These are phyloP conservation scores for Aspergillus candidus DNA, from an alignment of 2,329 filamentous ascomycete genomes.

Conservation along the genomic window DNA sequence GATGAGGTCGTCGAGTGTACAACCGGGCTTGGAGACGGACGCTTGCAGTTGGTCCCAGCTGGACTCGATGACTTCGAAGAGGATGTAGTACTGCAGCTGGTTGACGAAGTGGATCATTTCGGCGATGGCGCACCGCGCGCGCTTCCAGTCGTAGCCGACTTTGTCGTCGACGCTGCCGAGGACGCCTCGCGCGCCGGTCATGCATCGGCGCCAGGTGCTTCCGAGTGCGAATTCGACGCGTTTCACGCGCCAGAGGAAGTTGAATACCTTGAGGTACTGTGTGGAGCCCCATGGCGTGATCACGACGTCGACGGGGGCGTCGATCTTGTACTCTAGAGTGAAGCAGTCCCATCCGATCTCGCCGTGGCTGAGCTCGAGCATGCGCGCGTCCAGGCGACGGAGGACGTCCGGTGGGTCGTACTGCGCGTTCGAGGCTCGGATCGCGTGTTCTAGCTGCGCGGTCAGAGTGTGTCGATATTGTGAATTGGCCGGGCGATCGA, in stretches of 20 bases:
- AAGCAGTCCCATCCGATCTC: slow-evolving; percentile 99
- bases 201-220: slow-evolving; percentile 88
- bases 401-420: slow-evolving; percentile 90
- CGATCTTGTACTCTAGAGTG: slow-evolving; percentile 96
- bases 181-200: slow-evolving; percentile 91
- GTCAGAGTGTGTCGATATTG: slow-evolving; percentile 96
- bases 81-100: slow-evolving; percentile 95
- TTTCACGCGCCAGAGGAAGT: slow-evolving; percentile 97
- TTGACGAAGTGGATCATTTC: slow-evolving; percentile 99
- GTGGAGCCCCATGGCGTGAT: slow-evolving; percentile 93
- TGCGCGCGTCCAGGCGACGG: slow-evolving; percentile 86
- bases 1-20: slow-evolving; percentile 92
- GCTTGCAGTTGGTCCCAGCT: slow-evolving; percentile 88
- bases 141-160: slow-evolving; percentile 79
- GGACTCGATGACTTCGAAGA: slow-evolving; percentile 96
- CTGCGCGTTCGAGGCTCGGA: slow-evolving; percentile 93
- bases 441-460: slow-evolving; percentile 95
- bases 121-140: slow-evolving; percentile 76
- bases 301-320: slow-evolving; percentile 91
- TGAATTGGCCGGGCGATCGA: slow-evolving; percentile 91
- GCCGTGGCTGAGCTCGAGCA: slow-evolving; percentile 92
- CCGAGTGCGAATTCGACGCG: slow-evolving; percentile 90
- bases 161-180: slow-evolving; percentile 68
- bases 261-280: slow-evolving; percentile 98
- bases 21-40: slow-evolving; percentile 74